Base-by-base conservation (phyloP, 345 rosid genomes). In the Heritiera fomes region DNA sequence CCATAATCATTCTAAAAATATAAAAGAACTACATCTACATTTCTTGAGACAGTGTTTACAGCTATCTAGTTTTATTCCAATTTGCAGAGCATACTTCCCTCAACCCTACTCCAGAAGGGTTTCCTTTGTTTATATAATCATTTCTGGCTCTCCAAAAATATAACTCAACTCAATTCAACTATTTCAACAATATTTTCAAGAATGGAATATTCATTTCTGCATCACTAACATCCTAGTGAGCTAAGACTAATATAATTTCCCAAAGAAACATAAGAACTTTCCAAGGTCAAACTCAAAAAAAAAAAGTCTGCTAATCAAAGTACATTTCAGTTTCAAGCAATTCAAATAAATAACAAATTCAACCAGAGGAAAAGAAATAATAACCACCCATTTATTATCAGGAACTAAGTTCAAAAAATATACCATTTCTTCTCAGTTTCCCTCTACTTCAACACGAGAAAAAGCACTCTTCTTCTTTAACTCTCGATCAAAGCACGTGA, bases 371-470 rank as follows among this genome's bases (percentile, higher is more conserved):
- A 30, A 30, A 30, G 12, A 62, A 60, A 28, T 61, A 23, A 61
- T 3, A 60, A 5, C 1, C 38, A 62, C 64, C 34, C 30, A 60
- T 60, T 60, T 12, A 30, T 30, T 12, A 12, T 62, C 2, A 30
- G 5, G 38, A 30, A 62, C 15, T 1, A 32, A 30, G 18, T 62
- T 60, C 1, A 11, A 61, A 30, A 62, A 0, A 12, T 5, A 3
- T 80, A 84, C 85, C 87, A 85, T 85, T 45, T 78, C 76, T 45
- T 75, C 14, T 7, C 40, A 30, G 40, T 61, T 60, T 60, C 38
- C 52, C 40, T 20, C 56, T 45, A 59, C 34, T 75, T 75, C 53
- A 61, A 43, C 11, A 2, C 8, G 58, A 45, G 9, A 61, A 1
- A 47, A 40, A n/a, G 47, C 52, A 38, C 53, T 23, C 18, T 52